Evolutionary conservation across 2,329 filamentous ascomycete genomes (phyloP).

Genomic region (Colletotrichum sp.): DNA sequence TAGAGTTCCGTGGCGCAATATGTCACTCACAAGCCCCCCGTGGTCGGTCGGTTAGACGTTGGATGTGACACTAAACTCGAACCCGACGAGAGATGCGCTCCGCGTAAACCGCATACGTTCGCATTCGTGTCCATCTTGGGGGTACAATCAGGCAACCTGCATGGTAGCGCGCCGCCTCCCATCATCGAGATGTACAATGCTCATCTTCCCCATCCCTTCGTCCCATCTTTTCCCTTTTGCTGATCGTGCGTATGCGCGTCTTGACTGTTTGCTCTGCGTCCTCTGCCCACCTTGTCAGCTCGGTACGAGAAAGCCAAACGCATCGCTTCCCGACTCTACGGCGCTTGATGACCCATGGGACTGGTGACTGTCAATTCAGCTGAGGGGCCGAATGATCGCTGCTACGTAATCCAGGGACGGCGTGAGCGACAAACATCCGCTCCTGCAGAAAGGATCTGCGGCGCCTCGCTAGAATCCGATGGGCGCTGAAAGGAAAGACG

Average conservation of each 20-base stretch:
- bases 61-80: conserved; percentile 3
- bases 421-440: not conserved
- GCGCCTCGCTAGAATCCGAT: conserved; percentile 4
- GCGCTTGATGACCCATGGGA: conserved; percentile 4
- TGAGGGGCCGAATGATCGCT: conserved; percentile 8
- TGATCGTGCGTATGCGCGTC: not conserved
- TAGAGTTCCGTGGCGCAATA: not conserved
- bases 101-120: conserved; percentile 10
- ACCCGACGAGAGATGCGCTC: conserved; percentile 1
- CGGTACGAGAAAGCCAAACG: not conserved
- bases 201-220: not conserved
- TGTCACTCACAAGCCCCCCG: not conserved
- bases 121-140: conserved; percentile 5
- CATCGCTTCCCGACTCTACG: not conserved
- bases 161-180: not conserved
- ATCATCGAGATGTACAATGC: conserved; percentile 5
- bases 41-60: not conserved
- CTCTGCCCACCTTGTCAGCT: not conserved
- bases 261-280: not conserved
- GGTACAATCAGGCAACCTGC: conserved; percentile 7
- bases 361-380: conserved; percentile 17
- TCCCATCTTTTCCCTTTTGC: conserved; percentile 1
- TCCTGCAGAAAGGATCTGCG: conserved; percentile 7
- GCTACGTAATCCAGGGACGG: conserved; percentile 14
- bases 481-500: not conserved